Evolutionary conservation across 2,329 filamentous ascomycete genomes (phyloP).

Genomic region (Didymella lethalis): DNA sequence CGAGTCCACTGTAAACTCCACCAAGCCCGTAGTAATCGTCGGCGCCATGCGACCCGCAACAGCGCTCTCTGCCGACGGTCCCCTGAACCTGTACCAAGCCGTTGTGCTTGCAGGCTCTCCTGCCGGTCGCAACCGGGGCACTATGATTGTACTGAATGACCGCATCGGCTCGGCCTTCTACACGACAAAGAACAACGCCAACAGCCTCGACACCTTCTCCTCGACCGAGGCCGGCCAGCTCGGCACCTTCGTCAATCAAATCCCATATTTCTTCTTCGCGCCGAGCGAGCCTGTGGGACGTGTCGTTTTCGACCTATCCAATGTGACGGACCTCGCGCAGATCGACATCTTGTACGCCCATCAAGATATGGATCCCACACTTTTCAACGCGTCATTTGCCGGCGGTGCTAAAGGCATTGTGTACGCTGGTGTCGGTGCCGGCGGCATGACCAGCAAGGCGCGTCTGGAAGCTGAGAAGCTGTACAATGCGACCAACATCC

Average conservation of each 20-base stretch:
- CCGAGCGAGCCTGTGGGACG: conserved; percentile 55
- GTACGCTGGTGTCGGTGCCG: conserved; percentile 64
- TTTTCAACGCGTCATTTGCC: conserved; percentile 59
- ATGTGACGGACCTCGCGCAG: conserved; percentile 60
- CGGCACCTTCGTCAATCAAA: conserved; percentile 65
- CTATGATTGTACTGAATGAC: conserved; percentile 69
- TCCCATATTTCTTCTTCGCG: conserved; percentile 67
- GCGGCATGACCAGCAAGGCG: conserved; percentile 52
- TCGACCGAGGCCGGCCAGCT: conserved; percentile 63
- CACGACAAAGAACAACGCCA: conserved; percentile 68
- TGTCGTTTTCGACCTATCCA: conserved; percentile 52
- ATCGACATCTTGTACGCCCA: conserved; percentile 66
- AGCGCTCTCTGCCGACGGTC: conserved; percentile 68
- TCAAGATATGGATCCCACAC: conserved; percentile 59
- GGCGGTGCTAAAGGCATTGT: conserved; percentile 64
- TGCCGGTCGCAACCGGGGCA: conserved; percentile 59
- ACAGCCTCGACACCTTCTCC: conserved; percentile 69
- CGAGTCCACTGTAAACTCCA: conserved; percentile 63
- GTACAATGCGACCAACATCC: conserved; percentile 56
- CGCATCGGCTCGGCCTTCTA: conserved; percentile 67
- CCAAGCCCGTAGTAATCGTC: conserved; percentile 67
- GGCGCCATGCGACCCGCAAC: conserved; percentile 71
- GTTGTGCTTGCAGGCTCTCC: conserved; percentile 63
- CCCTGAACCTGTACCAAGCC: conserved; percentile 68
- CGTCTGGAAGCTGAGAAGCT: conserved; percentile 53